Percentiles rank a stretch among this genome's conserved stretches.
These are phyloP conservation scores for Pythium apleroticum DNA, from an alignment of 352 stramenopile genomes.

Conservation along the genomic window DNA sequence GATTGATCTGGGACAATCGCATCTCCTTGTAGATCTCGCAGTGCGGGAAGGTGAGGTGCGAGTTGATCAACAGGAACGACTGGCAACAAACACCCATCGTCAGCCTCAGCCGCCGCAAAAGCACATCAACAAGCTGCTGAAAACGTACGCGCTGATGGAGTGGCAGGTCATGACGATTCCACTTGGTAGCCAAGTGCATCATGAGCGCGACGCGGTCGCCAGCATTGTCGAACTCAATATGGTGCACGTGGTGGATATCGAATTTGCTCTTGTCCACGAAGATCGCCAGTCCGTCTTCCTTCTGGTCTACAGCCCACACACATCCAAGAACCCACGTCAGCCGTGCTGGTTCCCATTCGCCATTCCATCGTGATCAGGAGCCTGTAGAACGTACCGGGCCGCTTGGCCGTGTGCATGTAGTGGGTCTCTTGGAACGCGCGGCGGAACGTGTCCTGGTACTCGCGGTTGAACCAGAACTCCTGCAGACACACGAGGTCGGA, in stretches of 20 bases:
- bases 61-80: slow-evolving; percentile 84
- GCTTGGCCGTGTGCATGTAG: slow-evolving; percentile 73
- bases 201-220: slow-evolving; percentile 84
- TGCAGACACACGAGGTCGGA: slow-evolving; percentile 83
- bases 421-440: slow-evolving; percentile 60
- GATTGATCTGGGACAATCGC: slow-evolving; percentile 77
- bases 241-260: slow-evolving; percentile 76
- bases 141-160: slow-evolving; percentile 50
- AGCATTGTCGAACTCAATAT: slow-evolving; percentile 68
- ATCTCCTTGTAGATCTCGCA: slow-evolving; percentile 77
- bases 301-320: slow-evolving; percentile 33
- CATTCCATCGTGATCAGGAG: neutral
- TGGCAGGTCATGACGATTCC: slow-evolving; percentile 48
- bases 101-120: neutral
- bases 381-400: slow-evolving; percentile 34
- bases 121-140: neutral
- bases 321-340: neutral
- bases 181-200: slow-evolving; percentile 82
- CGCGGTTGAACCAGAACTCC: slow-evolving; percentile 83
- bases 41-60: slow-evolving; percentile 85
- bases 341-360: neutral
- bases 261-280: slow-evolving; percentile 78
- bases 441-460: slow-evolving; percentile 74
- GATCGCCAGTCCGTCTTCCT: slow-evolving; percentile 80
- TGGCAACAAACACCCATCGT: slow-evolving; percentile 5